Conservation (phyloP, 2,329 filamentous ascomycete genomes). For the Diaporthe destruens region DNA sequence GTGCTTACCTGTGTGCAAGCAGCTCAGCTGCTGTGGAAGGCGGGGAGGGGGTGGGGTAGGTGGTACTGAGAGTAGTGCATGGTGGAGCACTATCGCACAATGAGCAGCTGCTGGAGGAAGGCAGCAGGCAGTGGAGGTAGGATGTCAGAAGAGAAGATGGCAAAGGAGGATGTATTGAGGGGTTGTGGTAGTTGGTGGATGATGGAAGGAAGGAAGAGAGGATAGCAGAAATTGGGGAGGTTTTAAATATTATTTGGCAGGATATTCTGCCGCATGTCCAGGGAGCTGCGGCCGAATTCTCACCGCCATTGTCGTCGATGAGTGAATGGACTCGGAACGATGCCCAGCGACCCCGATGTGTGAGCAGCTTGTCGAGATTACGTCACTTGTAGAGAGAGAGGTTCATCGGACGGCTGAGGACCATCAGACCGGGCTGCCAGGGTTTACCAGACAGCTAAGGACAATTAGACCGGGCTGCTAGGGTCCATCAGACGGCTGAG, state of each 20-base stretch:
- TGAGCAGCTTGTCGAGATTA: background rate
- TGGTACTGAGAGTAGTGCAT: too few relatives aligned
- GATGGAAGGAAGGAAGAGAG: background rate
- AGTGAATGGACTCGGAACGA: background rate
- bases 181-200: background rate
- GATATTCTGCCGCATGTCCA: too few relatives aligned
- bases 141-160: background rate
- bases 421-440: too few relatives aligned
- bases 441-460: too few relatives aligned
- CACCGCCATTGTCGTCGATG: background rate
- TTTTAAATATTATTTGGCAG: background rate
- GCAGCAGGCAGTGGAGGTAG: background rate
- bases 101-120: background rate
- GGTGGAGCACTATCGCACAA: background rate
- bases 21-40: too few relatives aligned
- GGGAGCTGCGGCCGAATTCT: too few relatives aligned
- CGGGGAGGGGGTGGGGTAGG: too few relatives aligned
- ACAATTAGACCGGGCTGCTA: too few relatives aligned
- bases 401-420: background rate
- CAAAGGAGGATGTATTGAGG: background rate
- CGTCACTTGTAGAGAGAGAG: background rate
- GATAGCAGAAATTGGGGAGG: too few relatives aligned
- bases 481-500: background rate
- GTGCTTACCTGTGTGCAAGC: background rate
- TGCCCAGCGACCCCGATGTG: background rate